These are phyloP conservation scores for Cajanus cajan DNA, from an alignment of 306 rosid species.

Conservation along the genomic window DNA sequence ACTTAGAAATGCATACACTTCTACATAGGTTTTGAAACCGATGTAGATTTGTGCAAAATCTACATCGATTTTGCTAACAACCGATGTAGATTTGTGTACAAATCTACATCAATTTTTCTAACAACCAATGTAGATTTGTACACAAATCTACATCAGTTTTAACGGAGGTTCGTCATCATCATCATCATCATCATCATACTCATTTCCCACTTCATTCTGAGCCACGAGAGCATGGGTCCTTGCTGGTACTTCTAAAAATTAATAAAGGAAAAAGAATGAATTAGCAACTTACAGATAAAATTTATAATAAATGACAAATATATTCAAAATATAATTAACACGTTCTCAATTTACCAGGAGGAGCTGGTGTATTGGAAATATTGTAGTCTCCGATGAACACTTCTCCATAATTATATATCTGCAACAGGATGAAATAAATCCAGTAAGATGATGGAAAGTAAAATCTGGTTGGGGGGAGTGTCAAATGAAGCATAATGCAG, in stretches of 20 bases:
- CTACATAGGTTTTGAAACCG: too few relatives aligned
- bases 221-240: slow-evolving; percentile 74
- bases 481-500: slow-evolving; percentile 6
- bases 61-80: too few relatives aligned
- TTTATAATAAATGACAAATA: not conserved
- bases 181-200: slow-evolving; percentile 78
- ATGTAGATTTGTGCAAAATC: too few relatives aligned
- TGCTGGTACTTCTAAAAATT: slow-evolving; percentile 58
- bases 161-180: slow-evolving; percentile 94
- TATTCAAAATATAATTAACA: slow-evolving; percentile 27
- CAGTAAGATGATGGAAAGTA: slow-evolving; percentile 22
- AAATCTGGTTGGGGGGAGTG: slow-evolving; percentile 19
- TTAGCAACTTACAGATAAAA: not conserved
- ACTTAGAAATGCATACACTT: too few relatives aligned
- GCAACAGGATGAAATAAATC: slow-evolving; percentile 28
- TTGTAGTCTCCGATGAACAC: slow-evolving; percentile 88
- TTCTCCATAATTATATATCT: slow-evolving; percentile 89
- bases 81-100: too few relatives aligned
- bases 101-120: too few relatives aligned
- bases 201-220: slow-evolving; percentile 69
- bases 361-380: slow-evolving; percentile 91
- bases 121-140: too few relatives aligned
- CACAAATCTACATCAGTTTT: too few relatives aligned
- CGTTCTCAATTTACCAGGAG: slow-evolving; percentile 56
- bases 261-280: slow-evolving; percentile 12